These are phyloP conservation scores for Backusella mclennaniae DNA, from an alignment of 192 early-diverging fungal species.

Conservation along the genomic window DNA sequence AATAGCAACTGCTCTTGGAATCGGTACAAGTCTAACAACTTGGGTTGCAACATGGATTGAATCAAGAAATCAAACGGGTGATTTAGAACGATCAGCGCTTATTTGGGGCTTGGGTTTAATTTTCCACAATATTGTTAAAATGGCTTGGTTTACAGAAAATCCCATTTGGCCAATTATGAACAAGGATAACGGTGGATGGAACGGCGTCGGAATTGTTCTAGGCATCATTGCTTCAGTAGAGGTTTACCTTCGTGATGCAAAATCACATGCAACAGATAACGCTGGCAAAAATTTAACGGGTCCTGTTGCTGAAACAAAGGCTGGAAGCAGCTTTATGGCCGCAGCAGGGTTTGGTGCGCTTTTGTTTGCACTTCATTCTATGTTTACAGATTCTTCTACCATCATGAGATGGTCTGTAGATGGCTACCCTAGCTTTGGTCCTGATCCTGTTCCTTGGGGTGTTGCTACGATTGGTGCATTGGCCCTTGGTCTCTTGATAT, in stretches of 20 bases:
- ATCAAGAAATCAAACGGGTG: slow-evolving; percentile 46
- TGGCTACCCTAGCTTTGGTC: slow-evolving; percentile 75
- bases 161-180: slow-evolving; percentile 84
- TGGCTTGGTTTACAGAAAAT: slow-evolving; percentile 78
- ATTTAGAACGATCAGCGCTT: slow-evolving; percentile 60
- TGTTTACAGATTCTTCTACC: slow-evolving; percentile 76
- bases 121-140: slow-evolving; percentile 65
- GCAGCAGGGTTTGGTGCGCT: slow-evolving; percentile 64
- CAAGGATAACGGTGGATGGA: slow-evolving; percentile 67
- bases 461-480: slow-evolving; percentile 59
- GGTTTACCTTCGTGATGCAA: slow-evolving; percentile 47
- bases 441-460: slow-evolving; percentile 72
- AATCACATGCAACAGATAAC: neutral
- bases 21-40: slow-evolving; percentile 54
- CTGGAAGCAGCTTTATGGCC: slow-evolving; percentile 43
- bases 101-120: slow-evolving; percentile 70
- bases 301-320: neutral
- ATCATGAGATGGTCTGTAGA: slow-evolving; percentile 73
- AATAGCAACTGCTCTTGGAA: slow-evolving; percentile 55
- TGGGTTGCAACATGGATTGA: slow-evolving; percentile 61
- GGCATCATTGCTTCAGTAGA: slow-evolving; percentile 61
- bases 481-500: slow-evolving; percentile 54
- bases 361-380: slow-evolving; percentile 72
- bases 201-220: slow-evolving; percentile 59
- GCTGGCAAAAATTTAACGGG: neutral